Evolutionary conservation across 2,329 filamentous ascomycete genomes (phyloP).

Genomic region (Westerdykella aurantiaca): DNA sequence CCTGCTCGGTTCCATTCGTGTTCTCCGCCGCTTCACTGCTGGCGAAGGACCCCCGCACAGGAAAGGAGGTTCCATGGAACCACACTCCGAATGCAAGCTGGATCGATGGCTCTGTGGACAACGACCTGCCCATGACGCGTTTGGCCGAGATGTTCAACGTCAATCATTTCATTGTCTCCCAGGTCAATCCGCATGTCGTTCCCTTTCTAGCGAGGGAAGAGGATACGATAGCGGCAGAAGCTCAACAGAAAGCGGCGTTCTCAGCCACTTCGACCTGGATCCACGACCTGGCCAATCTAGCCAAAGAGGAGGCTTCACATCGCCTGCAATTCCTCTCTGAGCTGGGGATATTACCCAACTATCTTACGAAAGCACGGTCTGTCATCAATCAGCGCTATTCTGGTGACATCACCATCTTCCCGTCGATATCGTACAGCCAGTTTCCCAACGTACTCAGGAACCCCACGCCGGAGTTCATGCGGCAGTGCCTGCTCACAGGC

Average conservation of each 20-base stretch:
- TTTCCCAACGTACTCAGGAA: slow-evolving; percentile 75
- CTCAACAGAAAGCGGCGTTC: slow-evolving; percentile 29
- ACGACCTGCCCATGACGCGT: slow-evolving; percentile 84
- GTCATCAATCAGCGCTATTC: slow-evolving; percentile 88
- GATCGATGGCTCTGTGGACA: slow-evolving; percentile 93
- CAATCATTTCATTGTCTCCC: slow-evolving; percentile 95
- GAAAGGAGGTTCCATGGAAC: slow-evolving; percentile 75
- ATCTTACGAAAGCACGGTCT: slow-evolving; percentile 70
- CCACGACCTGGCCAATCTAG: slow-evolving; percentile 62
- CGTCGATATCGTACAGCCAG: slow-evolving; percentile 67
- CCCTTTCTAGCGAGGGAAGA: slow-evolving; percentile 78
- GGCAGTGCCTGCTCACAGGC: slow-evolving; percentile 67
- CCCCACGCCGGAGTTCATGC: slow-evolving; percentile 81
- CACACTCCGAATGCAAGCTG: slow-evolving; percentile 70
- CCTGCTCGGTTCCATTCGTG: slow-evolving; percentile 83
- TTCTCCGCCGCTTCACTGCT: slow-evolving; percentile 75
- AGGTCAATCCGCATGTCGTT: slow-evolving; percentile 91
- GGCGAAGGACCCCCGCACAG: slow-evolving; percentile 78
- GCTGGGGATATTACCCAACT: slow-evolving; percentile 71
- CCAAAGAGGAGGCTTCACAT: slow-evolving; percentile 74
- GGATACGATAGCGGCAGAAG: slow-evolving; percentile 39
- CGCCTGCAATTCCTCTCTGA: slow-evolving; percentile 75
- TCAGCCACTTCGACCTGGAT: slow-evolving; percentile 54
- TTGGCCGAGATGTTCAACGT: slow-evolving; percentile 96
- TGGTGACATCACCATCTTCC: slow-evolving; percentile 90